phyloP scores from a whole-genome alignment of 805 yeast species.

The Metschnikowia baotianmanensis region DNA sequence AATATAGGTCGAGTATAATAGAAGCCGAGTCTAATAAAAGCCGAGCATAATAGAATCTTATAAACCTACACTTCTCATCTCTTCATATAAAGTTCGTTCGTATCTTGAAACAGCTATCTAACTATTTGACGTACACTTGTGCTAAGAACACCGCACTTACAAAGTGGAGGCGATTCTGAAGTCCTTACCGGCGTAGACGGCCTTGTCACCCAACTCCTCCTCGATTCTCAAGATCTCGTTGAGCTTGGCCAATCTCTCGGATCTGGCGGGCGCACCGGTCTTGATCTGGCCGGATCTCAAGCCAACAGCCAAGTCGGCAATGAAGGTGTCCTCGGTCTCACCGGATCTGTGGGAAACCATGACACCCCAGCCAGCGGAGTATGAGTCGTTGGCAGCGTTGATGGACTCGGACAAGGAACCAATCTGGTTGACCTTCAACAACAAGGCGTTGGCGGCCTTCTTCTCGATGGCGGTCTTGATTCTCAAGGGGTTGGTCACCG shows the following conservation, averaged over 20 bases:
- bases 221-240: conserved; percentile 98
- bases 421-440: conserved; percentile 98
- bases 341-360: conserved; percentile 99
- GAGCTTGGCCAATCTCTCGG: conserved; percentile 98
- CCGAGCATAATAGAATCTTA: too few species aligned
- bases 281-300: conserved; percentile 97
- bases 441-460: conserved; percentile 92
- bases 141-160: conserved; percentile 23
- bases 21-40: too few species aligned
- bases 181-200: conserved; percentile 89
- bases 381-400: conserved; percentile 94
- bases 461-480: conserved; percentile 93
- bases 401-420: conserved; percentile 96
- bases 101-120: conserved; percentile 1
- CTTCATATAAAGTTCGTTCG: not conserved
- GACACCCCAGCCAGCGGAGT: conserved; percentile 98
- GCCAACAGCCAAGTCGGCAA: conserved; percentile 97
- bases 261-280: conserved; percentile 99
- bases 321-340: conserved; percentile 98
- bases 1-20: not conserved
- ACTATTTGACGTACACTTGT: conserved; percentile 6
- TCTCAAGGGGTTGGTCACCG: conserved; percentile 96
- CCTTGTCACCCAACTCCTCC: conserved; percentile 98
- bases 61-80: not conserved
- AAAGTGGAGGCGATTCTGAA: conserved; percentile 61